Evolutionary conservation across 257 asterid species (phyloP).

Genomic region (Nicotiana noctiflora): DNA sequence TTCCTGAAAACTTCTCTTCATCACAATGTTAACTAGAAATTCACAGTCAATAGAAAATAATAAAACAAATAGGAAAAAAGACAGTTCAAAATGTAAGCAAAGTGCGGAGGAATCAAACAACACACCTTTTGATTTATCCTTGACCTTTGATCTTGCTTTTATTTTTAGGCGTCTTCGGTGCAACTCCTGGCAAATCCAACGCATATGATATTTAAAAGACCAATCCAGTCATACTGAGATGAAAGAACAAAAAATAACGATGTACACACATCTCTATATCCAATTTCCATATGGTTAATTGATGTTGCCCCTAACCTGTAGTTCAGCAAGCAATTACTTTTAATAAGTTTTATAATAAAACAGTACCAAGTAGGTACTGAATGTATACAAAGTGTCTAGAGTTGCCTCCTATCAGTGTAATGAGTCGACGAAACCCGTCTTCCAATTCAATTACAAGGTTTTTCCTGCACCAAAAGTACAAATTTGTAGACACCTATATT

Average conservation of each 20-base stretch:
- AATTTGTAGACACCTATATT: no score
- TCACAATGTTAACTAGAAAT: neutral
- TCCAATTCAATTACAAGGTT: no score
- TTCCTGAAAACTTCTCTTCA: constrained; percentile 24
- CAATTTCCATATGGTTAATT: neutral
- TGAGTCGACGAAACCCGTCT: no score
- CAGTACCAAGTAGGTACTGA: no score
- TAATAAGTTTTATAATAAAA: no score
- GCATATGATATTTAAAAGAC: neutral
- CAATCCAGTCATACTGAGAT: neutral
- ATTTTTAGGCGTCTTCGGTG: constrained; percentile 71
- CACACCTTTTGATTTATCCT: constrained; percentile 53
- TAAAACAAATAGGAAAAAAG: neutral
- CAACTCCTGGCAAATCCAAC: constrained; percentile 48
- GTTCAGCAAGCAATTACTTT: neutral
- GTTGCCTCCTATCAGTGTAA: no score
- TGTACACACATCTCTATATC: neutral
- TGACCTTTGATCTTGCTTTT: constrained; percentile 54
- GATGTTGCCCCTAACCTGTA: neutral
- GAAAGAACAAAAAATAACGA: neutral
- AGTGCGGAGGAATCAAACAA: neutral
- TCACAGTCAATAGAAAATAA: neutral
- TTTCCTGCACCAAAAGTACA: no score
- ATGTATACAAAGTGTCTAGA: no score
- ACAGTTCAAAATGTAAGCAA: neutral